Base-by-base conservation (phyloP, 495 filamentous ascomycete species). In the Hapsidospora chrysogenum region DNA sequence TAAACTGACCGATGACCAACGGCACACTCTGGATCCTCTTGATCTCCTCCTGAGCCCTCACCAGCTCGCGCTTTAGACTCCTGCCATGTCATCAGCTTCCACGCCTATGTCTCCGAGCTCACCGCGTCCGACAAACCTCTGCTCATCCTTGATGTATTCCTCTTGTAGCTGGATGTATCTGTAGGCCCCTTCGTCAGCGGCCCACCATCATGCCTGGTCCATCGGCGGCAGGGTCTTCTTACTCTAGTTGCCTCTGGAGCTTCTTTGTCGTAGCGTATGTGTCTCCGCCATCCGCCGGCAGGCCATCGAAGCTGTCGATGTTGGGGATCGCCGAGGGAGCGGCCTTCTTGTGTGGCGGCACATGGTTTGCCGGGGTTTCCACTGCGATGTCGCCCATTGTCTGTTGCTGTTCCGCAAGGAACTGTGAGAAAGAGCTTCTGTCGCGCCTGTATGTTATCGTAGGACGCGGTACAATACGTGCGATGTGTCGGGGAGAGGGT, bases 101-200 rank as follows among this genome's bases (percentile, higher is more conserved):
- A n/a, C n/a, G n/a, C n/a, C 17, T 36, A n/a, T 27, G 35, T 47
- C 41, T 53, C 39, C 31, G 19, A 14, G n/a, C 1, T 10, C 17
- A 14, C 9, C 34, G 31, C 2, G 10, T 17, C 1, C 11, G 17
- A 15, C 18, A 29, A 70, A 81, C 83, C 85, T 76, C 59, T 97
- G 89, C 67, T 97, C 89, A 70, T 97, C 92, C 64, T 97, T 97
- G 72, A 97, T 97, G 63, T 96, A 97, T 55, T 97, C 92, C 62
- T 97, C 89, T 61, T 97, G 89, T 43, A 97, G 70, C 54, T 92
- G 79, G 53, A 97, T 95, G 59, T 93, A 94, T 54, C 79, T 85
- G 41, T n/a, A n/a, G n/a, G n/a, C n/a, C n/a, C 32, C 20, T 37
- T 29, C n/a, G 42, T 36, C 15, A 31, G 34, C 26, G 35, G 34